phyloP scores from a whole-genome alignment of 148 eudicot genomes.

The Cornus controversa region DNA sequence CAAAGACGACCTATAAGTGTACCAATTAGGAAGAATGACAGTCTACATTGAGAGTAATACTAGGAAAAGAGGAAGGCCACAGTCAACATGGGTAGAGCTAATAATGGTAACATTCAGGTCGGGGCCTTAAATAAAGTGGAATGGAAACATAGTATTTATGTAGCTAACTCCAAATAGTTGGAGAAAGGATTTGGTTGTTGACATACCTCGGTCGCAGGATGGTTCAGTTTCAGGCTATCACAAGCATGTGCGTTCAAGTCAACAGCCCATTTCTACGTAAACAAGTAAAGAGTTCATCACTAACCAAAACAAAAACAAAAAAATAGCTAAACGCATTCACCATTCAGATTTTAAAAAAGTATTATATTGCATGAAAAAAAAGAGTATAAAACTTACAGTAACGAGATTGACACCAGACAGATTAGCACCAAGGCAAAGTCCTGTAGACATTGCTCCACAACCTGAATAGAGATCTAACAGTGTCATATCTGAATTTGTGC shows the following conservation, averaged over 20 bases:
- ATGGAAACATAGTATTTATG: too few relatives aligned
- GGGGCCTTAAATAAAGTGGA: too few relatives aligned
- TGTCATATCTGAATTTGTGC: constrained; percentile 24
- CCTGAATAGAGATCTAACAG: constrained; percentile 63
- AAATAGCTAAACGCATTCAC: background rate
- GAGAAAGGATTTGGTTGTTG: too few relatives aligned
- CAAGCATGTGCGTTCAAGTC: constrained; percentile 67
- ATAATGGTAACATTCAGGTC: too few relatives aligned
- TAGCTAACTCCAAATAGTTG: too few relatives aligned
- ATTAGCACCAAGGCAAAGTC: constrained; percentile 69
- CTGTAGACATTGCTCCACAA: constrained; percentile 89
- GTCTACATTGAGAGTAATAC: too few relatives aligned
- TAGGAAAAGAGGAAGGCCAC: too few relatives aligned
- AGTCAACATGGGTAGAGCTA: too few relatives aligned
- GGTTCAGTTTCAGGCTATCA: constrained; percentile 63
- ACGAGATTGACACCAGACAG: constrained; percentile 53
- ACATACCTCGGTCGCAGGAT: constrained; percentile 74
- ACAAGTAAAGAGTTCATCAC: background rate
- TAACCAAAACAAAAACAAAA: background rate
- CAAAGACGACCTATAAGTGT: too few relatives aligned
- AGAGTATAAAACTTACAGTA: constrained; percentile 48
- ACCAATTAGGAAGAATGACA: too few relatives aligned
- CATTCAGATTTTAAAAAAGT: background rate
- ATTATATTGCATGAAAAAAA: too few relatives aligned
- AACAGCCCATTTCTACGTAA: constrained; percentile 80